These are phyloP conservation scores for Primulina eburnea DNA, from an alignment of 257 asterid species.

Conservation along the genomic window DNA sequence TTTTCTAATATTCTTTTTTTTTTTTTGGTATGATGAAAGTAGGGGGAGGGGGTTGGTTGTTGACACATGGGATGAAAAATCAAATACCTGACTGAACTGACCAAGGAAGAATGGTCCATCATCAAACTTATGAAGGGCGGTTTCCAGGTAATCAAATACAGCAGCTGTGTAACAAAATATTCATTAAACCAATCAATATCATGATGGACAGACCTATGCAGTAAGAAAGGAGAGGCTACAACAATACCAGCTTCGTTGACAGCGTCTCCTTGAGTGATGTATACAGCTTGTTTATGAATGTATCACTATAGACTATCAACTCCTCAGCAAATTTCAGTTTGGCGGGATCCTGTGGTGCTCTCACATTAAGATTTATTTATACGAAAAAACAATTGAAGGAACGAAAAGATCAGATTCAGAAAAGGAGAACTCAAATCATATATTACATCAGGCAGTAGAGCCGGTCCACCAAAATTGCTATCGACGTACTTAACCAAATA, in stretches of 20 bases:
- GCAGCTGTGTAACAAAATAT: slow-evolving; percentile 36
- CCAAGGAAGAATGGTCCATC: slow-evolving; percentile 73
- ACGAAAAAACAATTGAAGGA: neutral
- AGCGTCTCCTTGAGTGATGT: slow-evolving; percentile 46
- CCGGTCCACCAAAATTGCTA: slow-evolving; percentile 48
- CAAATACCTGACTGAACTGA: slow-evolving; percentile 55
- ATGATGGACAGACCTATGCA: slow-evolving; percentile 4
- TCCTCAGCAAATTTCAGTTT: slow-evolving; percentile 49
- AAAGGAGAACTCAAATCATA: neutral
- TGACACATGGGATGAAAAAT: neutral
- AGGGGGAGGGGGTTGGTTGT: no score
- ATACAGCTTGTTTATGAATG: slow-evolving; percentile 25
- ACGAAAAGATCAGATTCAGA: neutral
- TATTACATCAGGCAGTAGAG: slow-evolving; percentile 52
- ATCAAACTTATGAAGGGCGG: slow-evolving; percentile 47
- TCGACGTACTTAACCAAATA: slow-evolving; percentile 55
- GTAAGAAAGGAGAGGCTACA: slow-evolving; percentile 2
- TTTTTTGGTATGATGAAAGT: no score
- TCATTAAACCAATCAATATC: slow-evolving; percentile 1
- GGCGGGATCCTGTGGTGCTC: slow-evolving; percentile 39
- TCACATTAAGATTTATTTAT: slow-evolving; percentile 1
- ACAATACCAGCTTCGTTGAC: slow-evolving; percentile 43
- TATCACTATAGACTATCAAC: slow-evolving; percentile 38
- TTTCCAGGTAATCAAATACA: slow-evolving; percentile 56
- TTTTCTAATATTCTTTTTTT: neutral